Evolutionary conservation across 1,139 yeast species (phyloP), one percentile per base, ranked within the genome.

Genomic region (Sugiyamaella paludigena): DNA sequence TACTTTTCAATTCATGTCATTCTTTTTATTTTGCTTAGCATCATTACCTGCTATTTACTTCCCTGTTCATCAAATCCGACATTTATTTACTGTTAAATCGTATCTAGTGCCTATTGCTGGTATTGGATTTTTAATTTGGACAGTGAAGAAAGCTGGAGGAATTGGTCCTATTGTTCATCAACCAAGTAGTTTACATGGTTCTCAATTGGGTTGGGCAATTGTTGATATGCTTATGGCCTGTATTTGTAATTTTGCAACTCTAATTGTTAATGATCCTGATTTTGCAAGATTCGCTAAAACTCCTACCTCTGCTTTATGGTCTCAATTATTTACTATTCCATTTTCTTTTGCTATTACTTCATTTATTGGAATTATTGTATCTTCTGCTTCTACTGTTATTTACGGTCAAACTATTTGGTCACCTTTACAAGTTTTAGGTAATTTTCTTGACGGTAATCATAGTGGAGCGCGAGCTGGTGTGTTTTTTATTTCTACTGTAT

Each of bases 231-330:
- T 83, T 36, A 84, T 88, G 88, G 83, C 84, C 65, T 76, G 89
- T 46, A 73, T 89, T 58, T 88, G 95, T 27, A 86, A 87, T 69
- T 88, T 88, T 62, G 94, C 95, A 6, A 86, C 96, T 7, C 76
- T 89, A 62, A 84, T 87, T 61, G 80, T 85, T 55, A 89, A 89
- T 68, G 85, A 95, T 15, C 95, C 96, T 0, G 97, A 89, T 75
- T 88, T 87, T 67, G 77, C 95, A 19, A 81, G 96, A 66, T 85
- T 88, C 66, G 84, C 96, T 8, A 77, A 76, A 49, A 77, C 78
- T 27, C 72, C 73, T 34, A 63, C 64, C 33, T 71, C 80, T 28
- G 74, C 83, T 1, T 57, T 74, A 11, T 69, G 76, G 68, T 75
- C 84, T 0, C 86, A 81, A 63, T 62, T 79, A 29, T 60, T 84